Conservation (phyloP, 192 early-diverging fungal species). For the Dissophora ornata region DNA sequence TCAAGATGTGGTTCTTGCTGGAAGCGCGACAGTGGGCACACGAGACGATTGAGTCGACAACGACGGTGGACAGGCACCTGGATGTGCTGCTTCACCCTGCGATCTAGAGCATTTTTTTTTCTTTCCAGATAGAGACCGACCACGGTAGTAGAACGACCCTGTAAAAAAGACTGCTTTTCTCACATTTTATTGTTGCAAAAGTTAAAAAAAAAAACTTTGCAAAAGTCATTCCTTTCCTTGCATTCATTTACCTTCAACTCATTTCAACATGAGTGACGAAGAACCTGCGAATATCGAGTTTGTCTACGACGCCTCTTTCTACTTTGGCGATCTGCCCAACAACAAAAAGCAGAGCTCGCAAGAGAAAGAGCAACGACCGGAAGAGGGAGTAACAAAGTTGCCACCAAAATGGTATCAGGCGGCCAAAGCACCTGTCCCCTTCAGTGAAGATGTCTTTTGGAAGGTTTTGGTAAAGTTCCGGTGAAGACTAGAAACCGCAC, state of each 20-base stretch:
- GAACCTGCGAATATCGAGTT: slow-evolving; percentile 18
- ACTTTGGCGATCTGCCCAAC: slow-evolving; percentile 33
- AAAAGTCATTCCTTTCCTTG: too few relatives aligned
- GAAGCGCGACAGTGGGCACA: slow-evolving; percentile 67
- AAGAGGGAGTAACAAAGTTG: not conserved
- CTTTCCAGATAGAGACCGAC: not conserved
- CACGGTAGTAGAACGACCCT: too few relatives aligned
- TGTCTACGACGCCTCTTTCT: slow-evolving; percentile 23
- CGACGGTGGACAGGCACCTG: slow-evolving; percentile 35
- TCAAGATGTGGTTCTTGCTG: slow-evolving; percentile 72
- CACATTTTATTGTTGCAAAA: not conserved
- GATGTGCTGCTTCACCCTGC: slow-evolving; percentile 45
- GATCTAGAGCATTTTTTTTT: slow-evolving; percentile 10
- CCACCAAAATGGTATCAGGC: slow-evolving; percentile 50
- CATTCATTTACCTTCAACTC: not conserved
- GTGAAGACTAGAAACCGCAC: too few relatives aligned
- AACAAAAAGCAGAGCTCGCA: not conserved
- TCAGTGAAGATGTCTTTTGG: slow-evolving; percentile 58
- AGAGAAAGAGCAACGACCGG: not conserved
- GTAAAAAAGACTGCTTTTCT: slow-evolving; percentile 3
- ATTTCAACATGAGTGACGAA: slow-evolving; percentile 13
- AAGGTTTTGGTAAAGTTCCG: slow-evolving; percentile 59
- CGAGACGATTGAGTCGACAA: slow-evolving; percentile 43
- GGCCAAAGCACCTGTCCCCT: slow-evolving; percentile 54
- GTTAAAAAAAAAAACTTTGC: too few relatives aligned